A percentile compares a stretch with the other conserved stretches of the same genome.
Conservation (phyloP, 2,329 filamentous ascomycete species). For the Balansia obtecta region DNA sequence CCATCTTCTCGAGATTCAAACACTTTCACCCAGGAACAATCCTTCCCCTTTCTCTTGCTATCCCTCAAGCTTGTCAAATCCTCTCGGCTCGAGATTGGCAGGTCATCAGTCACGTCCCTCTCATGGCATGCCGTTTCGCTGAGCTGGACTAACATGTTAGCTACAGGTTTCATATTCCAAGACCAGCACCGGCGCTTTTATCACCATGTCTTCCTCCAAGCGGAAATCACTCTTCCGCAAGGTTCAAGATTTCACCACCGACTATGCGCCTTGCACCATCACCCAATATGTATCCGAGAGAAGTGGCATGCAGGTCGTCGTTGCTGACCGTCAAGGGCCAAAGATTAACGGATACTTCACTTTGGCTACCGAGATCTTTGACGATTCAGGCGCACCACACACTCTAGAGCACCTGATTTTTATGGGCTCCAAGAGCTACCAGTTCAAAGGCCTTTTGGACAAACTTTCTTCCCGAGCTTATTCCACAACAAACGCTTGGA, state of each 20-base stretch:
- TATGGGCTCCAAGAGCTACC: constrained; percentile 87
- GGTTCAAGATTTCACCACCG: constrained; percentile 73
- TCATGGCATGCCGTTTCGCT: neutral
- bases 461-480: constrained; percentile 90
- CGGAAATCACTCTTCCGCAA: constrained; percentile 53
- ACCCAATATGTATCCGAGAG: constrained; percentile 92
- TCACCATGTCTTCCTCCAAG: constrained; percentile 4
- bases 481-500: constrained; percentile 93
- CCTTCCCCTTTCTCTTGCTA: neutral
- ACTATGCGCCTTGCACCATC: constrained; percentile 80
- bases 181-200: neutral
- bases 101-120: no score
- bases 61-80: no score
- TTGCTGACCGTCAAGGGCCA: constrained; percentile 86
- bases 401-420: constrained; percentile 75
- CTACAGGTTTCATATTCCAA: neutral
- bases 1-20: no score
- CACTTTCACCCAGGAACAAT: no score
- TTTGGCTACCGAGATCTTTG: constrained; percentile 91
- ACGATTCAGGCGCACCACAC: constrained; percentile 87
- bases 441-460: constrained; percentile 89
- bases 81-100: no score
- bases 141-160: neutral
- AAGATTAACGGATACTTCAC: constrained; percentile 93
- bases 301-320: constrained; percentile 88